Conservation (phyloP, 352 stramenopile species). For the Phytopythium oedochilum region DNA sequence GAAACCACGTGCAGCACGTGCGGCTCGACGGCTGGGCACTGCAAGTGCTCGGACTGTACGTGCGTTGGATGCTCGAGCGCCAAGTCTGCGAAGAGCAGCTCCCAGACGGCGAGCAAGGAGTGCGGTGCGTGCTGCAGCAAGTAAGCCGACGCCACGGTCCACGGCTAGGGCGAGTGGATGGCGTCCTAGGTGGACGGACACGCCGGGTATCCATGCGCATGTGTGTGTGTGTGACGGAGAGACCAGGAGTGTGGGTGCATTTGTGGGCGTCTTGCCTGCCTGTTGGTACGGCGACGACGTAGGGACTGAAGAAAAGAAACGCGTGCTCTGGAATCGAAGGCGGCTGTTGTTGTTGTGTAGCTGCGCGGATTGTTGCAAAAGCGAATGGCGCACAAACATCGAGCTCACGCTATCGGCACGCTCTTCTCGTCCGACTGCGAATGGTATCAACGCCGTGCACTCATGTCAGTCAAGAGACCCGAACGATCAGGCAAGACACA, state of each 20-base stretch:
- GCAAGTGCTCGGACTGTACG: conserved; percentile 20
- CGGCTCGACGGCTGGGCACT: conserved; percentile 14
- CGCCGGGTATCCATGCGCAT: too few relatives aligned
- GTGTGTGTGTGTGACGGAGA: too few relatives aligned
- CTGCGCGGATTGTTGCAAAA: too few relatives aligned
- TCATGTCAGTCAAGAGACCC: not conserved
- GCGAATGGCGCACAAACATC: not conserved
- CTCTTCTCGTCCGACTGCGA: conserved; percentile 6
- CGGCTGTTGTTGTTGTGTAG: too few relatives aligned
- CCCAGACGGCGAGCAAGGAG: not conserved
- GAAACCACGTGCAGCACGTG: conserved; percentile 14
- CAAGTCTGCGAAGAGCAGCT: not conserved
- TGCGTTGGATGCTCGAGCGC: conserved; percentile 11
- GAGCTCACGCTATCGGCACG: not conserved
- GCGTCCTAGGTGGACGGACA: too few relatives aligned
- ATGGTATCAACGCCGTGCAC: not conserved
- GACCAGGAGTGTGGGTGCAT: too few relatives aligned
- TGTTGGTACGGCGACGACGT: too few relatives aligned
- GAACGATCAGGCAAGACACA: not conserved
- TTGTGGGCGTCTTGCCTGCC: too few relatives aligned
- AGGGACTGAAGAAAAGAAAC: too few relatives aligned
- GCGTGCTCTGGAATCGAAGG: too few relatives aligned
- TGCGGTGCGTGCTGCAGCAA: conserved; percentile 1
- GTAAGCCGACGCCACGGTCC: not conserved
- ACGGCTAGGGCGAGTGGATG: too few relatives aligned